Conservation (phyloP, 2,329 filamentous ascomycete genomes). For the Magnaporthiopsis poae region DNA sequence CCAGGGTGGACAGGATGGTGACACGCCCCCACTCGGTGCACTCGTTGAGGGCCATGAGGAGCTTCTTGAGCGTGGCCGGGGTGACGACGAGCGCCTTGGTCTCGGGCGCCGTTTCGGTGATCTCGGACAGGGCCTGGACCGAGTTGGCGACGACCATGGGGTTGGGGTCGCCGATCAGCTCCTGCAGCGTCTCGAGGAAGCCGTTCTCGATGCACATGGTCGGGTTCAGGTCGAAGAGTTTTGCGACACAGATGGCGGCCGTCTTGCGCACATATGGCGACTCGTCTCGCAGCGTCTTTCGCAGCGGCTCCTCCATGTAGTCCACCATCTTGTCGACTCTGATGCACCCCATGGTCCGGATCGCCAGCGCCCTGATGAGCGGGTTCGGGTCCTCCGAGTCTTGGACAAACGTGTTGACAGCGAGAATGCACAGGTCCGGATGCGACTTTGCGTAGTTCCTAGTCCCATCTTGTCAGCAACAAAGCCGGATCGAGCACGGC, state of each 20-base stretch:
- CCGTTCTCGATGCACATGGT: slow-evolving; percentile 91
- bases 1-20: slow-evolving; percentile 80
- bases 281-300: slow-evolving; percentile 93
- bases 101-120: slow-evolving; percentile 80
- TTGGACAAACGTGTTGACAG: slow-evolving; percentile 98
- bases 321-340: slow-evolving; percentile 99
- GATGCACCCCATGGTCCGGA: slow-evolving; percentile 97
- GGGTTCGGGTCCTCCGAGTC: slow-evolving; percentile 98
- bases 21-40: slow-evolving; percentile 98
- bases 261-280: slow-evolving; percentile 98
- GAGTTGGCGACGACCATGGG: slow-evolving; percentile 99
- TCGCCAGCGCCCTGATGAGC: slow-evolving; percentile 83
- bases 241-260: slow-evolving; percentile 92
- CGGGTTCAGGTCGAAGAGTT: slow-evolving; percentile 91
- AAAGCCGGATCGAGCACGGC: not conserved
- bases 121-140: slow-evolving; percentile 85
- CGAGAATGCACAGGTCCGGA: slow-evolving; percentile 93
- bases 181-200: slow-evolving; percentile 85
- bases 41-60: slow-evolving; percentile 91
- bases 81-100: slow-evolving; percentile 79
- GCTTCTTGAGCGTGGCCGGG: slow-evolving; percentile 77
- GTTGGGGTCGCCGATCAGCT: slow-evolving; percentile 93
- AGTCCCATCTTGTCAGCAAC: slow-evolving; percentile 3
- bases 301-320: slow-evolving; percentile 96
- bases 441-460: slow-evolving; percentile 99